A percentile compares a stretch with the other conserved stretches of the same genome.
Conservation (phyloP, 768 basidiomycete species). For the Collybiopsis luxurians region DNA sequence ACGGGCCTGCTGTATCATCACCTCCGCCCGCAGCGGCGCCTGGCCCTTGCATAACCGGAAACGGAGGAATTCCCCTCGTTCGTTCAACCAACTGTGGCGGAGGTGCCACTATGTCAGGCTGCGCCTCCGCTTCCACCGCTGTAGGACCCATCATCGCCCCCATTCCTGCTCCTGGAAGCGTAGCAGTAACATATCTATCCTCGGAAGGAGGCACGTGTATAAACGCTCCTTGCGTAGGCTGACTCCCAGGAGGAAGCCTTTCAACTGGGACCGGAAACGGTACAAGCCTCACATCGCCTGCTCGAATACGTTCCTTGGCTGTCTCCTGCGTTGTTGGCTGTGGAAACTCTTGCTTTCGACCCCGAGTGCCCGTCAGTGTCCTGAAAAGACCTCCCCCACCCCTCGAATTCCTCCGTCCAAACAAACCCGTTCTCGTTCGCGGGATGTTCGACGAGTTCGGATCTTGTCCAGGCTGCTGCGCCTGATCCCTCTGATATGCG, state of each 20-base stretch:
- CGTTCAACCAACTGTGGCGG: background rate
- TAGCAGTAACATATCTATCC: slow-evolving; percentile 9
- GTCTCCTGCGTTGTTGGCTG: slow-evolving; percentile 12
- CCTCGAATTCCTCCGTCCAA: slow-evolving; percentile 29
- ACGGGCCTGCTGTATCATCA: background rate
- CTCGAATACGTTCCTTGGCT: background rate
- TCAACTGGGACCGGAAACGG: slow-evolving; percentile 5
- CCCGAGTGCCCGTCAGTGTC: slow-evolving; percentile 33
- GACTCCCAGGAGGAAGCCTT: background rate
- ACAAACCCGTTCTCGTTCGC: slow-evolving; percentile 19
- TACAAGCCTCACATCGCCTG: background rate
- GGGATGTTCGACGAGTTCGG: slow-evolving; percentile 1
- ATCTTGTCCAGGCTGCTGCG: background rate
- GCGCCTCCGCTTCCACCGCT: background rate
- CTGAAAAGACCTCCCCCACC: slow-evolving; percentile 43
- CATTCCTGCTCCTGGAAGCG: background rate
- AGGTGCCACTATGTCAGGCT: background rate
- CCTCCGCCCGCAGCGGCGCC: background rate
- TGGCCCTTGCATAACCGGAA: background rate
- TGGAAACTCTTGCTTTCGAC: slow-evolving; percentile 7
- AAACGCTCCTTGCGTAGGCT: slow-evolving; percentile 7
- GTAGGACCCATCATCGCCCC: too few species aligned
- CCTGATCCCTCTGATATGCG: slow-evolving; percentile 9
- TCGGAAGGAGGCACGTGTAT: slow-evolving; percentile 17
- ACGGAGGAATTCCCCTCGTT: background rate